A percentile compares a stretch with the other conserved stretches of the same genome.
Evolutionary conservation across 306 rosid genomes (phyloP).

Genomic region (Vicia sativa): DNA sequence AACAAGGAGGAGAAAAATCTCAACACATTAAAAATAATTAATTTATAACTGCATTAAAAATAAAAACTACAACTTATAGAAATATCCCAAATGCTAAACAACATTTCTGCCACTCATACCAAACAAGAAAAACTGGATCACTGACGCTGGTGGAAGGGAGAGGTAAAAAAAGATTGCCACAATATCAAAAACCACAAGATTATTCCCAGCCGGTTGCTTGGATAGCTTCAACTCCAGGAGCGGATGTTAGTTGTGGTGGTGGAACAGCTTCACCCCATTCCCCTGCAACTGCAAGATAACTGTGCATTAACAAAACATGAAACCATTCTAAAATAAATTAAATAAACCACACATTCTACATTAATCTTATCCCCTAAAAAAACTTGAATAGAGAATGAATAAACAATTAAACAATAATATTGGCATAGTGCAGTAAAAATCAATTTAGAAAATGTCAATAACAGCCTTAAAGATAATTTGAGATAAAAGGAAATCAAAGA

Average conservation of each 20-base stretch:
- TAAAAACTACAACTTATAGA: neutral
- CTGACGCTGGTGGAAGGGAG: neutral
- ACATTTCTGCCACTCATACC: conserved; percentile 24
- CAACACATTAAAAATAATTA: neutral
- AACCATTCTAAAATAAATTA: neutral
- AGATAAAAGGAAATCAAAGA: neutral
- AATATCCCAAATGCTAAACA: conserved; percentile 1
- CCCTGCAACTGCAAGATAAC: conserved; percentile 1
- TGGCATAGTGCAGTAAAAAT: no score
- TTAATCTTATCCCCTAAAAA: neutral
- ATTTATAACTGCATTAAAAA: neutral
- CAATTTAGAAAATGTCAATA: neutral
- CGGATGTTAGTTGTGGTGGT: conserved; percentile 1
- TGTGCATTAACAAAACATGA: neutral
- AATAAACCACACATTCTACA: neutral
- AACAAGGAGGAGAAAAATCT: neutral
- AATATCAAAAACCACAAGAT: neutral
- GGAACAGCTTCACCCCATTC: conserved; percentile 11
- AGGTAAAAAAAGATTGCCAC: neutral
- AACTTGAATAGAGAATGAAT: neutral
- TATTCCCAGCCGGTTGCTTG: conserved; percentile 1
- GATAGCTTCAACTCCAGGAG: neutral
- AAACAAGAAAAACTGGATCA: neutral
- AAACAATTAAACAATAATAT: neutral
- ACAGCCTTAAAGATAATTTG: neutral